Evolutionary conservation across 495 filamentous ascomycete genomes (phyloP), one percentile per base, ranked within the genome.

Genomic region (Coniosporium apollinis): DNA sequence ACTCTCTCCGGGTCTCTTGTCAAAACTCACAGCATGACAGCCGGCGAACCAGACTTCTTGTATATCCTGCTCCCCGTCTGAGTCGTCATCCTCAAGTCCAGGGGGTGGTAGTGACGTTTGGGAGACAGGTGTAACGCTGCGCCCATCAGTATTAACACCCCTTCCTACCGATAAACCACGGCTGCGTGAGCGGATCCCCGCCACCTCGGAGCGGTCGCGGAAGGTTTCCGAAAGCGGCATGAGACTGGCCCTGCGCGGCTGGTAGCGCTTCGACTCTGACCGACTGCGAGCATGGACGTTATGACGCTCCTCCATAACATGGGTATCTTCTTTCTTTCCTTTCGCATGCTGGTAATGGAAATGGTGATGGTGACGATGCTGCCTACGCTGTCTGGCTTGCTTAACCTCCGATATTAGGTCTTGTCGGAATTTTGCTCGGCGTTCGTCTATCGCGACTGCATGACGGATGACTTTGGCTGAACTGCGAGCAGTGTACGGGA

Each of bases 1-100:
- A n/a, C n/a, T n/a, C n/a, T n/a, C n/a, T n/a, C n/a, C n/a, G n/a
- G n/a, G n/a, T n/a, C n/a, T n/a, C n/a, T n/a, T n/a, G n/a, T n/a
- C n/a, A n/a, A 7, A 8, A 43, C 47, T 44, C 39, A 50, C 47
- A 7, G 70, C 82, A 46, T 91, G 83, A 22, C 75, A 72, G 25
- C 82, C 82, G 0, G 79, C 66, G 49, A 89, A 91, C 82, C 82
- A 89, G 7, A 86, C 62, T 42, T 85, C 80, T 45, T 81, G 72
- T 37, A 89, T 76, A 45, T 87, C 78, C 43, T 86, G 79, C 15
- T 69, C 64, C 1, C 15, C 54, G 0, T 67, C 64, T 14, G 79
- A 74, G 22, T 74, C 74, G 3, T 65, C 66, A n/a, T 61, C 49
- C 4, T 47, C 52, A 16, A 65, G 55, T n/a, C n/a, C n/a, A n/a